Evolutionary conservation across 2,329 filamentous ascomycete genomes (phyloP).

Genomic region (Colletotrichum euphorbiae): DNA sequence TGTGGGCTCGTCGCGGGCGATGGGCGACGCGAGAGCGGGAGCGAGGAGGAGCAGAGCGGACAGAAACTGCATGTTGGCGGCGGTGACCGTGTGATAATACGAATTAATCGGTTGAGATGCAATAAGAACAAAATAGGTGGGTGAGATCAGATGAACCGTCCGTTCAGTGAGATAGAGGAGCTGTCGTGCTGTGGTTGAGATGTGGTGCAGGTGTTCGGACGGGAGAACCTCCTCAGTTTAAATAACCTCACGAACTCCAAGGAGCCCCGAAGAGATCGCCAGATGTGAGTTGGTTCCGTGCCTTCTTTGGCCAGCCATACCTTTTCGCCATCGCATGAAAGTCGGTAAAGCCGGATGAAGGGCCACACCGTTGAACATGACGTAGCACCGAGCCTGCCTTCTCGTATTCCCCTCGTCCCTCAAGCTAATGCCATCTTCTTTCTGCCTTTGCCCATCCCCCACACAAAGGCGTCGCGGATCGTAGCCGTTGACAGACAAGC

Average conservation of each 20-base stretch:
- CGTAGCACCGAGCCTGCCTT: constrained; percentile 32
- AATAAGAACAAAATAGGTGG: neutral
- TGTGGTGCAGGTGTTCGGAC: neutral
- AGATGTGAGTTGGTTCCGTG: constrained; percentile 6
- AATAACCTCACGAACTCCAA: neutral
- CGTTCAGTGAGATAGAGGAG: neutral
- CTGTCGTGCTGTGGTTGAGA: neutral
- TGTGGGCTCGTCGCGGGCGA: constrained; percentile 18
- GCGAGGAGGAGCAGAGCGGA: constrained; percentile 29
- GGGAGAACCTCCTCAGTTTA: constrained; percentile 10
- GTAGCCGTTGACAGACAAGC: constrained; percentile 23
- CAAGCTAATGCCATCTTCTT: neutral
- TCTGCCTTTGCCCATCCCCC: neutral
- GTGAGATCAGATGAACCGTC: neutral
- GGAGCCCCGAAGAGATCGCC: neutral
- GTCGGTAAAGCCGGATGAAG: constrained; percentile 33
- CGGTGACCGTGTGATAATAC: neutral
- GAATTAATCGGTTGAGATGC: neutral
- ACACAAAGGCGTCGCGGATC: constrained; percentile 23
- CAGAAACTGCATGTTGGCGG: constrained; percentile 21
- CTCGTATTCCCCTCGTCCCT: constrained; percentile 30
- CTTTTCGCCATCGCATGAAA: constrained; percentile 18
- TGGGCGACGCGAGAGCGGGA: constrained; percentile 30
- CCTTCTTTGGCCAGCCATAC: neutral
- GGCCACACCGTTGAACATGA: constrained; percentile 14